Percentiles rank a stretch among this genome's conserved stretches.
Conservation (phyloP, 257 asterid genomes). For the Solanum habrochaites region DNA sequence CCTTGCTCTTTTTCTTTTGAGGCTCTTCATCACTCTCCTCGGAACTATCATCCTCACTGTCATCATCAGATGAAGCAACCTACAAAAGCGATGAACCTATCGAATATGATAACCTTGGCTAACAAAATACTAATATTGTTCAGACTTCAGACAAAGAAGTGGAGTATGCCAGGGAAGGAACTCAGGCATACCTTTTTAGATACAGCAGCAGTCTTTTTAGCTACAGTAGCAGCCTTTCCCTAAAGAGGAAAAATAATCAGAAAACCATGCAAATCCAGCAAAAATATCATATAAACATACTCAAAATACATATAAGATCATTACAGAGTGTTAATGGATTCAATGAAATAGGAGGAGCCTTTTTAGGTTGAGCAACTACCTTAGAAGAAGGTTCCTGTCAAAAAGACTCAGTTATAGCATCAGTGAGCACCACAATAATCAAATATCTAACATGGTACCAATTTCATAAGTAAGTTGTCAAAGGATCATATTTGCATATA, state of each 20-base stretch:
- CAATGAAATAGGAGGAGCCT: not conserved
- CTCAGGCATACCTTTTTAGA: not conserved
- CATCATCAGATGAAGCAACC: not conserved
- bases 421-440: not conserved
- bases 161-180: not conserved
- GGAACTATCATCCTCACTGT: conserved; percentile 26
- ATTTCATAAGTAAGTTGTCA: not conserved
- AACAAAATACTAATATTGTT: not conserved
- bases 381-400: not conserved
- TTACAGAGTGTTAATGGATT: not conserved
- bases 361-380: not conserved
- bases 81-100: not conserved
- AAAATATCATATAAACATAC: not conserved
- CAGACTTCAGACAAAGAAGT: not conserved
- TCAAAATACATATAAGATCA: not conserved
- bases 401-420: not conserved
- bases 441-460: not conserved
- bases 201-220: not conserved
- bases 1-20: conserved; percentile 36
- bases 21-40: conserved; percentile 44
- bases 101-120: not conserved
- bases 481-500: not conserved
- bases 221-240: not conserved
- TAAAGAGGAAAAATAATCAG: conserved; percentile 21
- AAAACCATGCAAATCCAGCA: conserved; percentile 5